Evolutionary conservation across 2,329 filamentous ascomycete genomes (phyloP).

Genomic region (Curvularia lunata): DNA sequence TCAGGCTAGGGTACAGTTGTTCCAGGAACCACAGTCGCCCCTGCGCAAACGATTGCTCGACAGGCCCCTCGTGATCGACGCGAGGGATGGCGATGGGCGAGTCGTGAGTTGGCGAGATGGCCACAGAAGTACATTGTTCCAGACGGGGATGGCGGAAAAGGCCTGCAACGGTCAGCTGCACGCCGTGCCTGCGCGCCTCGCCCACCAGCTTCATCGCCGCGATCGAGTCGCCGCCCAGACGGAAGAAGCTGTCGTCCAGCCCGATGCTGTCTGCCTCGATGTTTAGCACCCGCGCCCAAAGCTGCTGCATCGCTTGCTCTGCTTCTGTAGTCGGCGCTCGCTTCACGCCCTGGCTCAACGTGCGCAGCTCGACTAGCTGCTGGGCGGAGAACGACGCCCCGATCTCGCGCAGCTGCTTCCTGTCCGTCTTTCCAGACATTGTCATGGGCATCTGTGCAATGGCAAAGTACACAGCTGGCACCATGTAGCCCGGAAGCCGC

Average conservation of each 20-base stretch:
- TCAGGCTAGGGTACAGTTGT: no score
- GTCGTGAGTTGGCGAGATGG: no score
- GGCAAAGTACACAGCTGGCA: slow-evolving; percentile 6
- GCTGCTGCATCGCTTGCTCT: slow-evolving; percentile 12
- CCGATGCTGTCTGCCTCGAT: slow-evolving; percentile 9
- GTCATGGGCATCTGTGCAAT: slow-evolving; percentile 42
- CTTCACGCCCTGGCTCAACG: not conserved
- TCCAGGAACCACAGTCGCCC: no score
- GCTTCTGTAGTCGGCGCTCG: slow-evolving; percentile 2
- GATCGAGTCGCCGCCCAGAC: slow-evolving; percentile 37
- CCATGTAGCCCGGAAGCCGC: slow-evolving; percentile 2
- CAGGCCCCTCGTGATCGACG: no score
- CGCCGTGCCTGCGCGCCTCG: slow-evolving; percentile 21
- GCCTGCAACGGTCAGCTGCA: no score
- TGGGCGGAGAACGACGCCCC: slow-evolving; percentile 8
- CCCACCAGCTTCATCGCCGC: slow-evolving; percentile 33
- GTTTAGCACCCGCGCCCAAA: slow-evolving; percentile 10
- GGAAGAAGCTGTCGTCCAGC: slow-evolving; percentile 25
- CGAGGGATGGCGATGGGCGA: no score
- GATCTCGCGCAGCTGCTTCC: slow-evolving; percentile 20
- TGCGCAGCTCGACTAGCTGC: slow-evolving; percentile 5
- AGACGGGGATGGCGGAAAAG: no score
- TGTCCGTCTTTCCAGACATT: slow-evolving; percentile 53
- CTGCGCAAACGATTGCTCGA: no score
- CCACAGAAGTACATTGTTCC: no score